Base-by-base conservation (phyloP, 2,329 filamentous ascomycete species). In the Fusarium sp. region DNA sequence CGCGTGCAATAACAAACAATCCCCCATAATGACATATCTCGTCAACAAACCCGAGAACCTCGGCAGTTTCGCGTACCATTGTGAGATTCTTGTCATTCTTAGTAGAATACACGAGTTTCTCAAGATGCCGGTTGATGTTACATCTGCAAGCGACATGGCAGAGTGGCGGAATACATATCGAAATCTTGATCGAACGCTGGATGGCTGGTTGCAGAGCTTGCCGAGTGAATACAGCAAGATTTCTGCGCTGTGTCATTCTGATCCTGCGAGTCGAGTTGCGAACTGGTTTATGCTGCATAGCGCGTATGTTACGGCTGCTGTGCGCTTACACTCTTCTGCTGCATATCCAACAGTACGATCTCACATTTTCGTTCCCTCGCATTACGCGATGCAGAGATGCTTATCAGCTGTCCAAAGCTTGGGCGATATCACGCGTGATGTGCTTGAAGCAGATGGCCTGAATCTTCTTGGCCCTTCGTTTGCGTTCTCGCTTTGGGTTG, bases 221-320 rank as follows among this genome's bases (percentile, higher is more conserved):
- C 82, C 82, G 3, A 81, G 81, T 65, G 82, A 84, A 55, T 84
- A 84, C 60, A 80, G 80, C 75, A 80, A 80, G n/a, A 83, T 84
- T 25, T 83, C 81, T 10, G 80, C 82, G 3, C 74, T 84, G 13
- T 84, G 82, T 41, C 82, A 84, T 69, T 83, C 82, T 8, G 82
- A 83, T 20, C 82, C 82, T 5, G 82, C 81, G 4, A 83, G 81
- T 54, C 79, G 82, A 3, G 82, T 83, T 3, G 82, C 82, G n/a
- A 83, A 83, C 65, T 83, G 81, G 82, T 83, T 83, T 62, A 82
- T 83, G 80, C 74, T 84, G 11, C 82, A 84, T 27, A 82, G 82
- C 67, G 82, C 82, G 10, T 84, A 83, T 47, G 81, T 84, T 15
- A 82, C 81, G 0, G 78, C 81, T 5, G 82, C 82, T 8, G 81